Evolutionary conservation across 495 filamentous ascomycete genomes (phyloP).

Genomic region (Amniculicola lignicola): DNA sequence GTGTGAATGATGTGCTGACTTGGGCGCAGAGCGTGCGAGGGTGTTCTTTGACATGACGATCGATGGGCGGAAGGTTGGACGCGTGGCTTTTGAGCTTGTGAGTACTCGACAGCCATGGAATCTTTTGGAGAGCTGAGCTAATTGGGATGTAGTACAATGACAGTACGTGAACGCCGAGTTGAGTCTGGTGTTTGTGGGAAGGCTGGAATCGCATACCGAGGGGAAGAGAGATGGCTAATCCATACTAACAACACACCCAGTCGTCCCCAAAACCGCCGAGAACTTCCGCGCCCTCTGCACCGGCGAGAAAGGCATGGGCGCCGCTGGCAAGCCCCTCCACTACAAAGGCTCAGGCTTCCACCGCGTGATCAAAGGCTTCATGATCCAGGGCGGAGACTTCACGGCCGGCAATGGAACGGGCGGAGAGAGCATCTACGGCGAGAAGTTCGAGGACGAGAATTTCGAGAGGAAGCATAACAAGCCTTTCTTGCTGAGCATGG

Average conservation of each 20-base stretch:
- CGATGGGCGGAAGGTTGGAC: constrained; percentile 64
- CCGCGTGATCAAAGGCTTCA: constrained; percentile 96
- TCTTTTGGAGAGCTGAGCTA: neutral
- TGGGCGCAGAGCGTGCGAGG: constrained; percentile 53
- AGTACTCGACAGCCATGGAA: constrained; percentile 28
- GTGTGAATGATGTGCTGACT: neutral
- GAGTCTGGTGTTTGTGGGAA: too few relatives aligned
- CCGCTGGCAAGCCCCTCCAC: constrained; percentile 78
- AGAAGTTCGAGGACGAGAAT: constrained; percentile 97
- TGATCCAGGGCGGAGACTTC: constrained; percentile 99
- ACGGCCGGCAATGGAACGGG: constrained; percentile 88
- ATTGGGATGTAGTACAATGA: constrained; percentile 26
- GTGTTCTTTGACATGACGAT: constrained; percentile 91
- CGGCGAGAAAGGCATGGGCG: constrained; percentile 72
- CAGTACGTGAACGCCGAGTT: constrained; percentile 25
- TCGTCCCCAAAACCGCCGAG: constrained; percentile 71
- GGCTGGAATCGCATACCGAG: too few relatives aligned
- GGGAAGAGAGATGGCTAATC: too few relatives aligned
- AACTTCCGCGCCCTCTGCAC: constrained; percentile 98
- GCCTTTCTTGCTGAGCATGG: constrained; percentile 94
- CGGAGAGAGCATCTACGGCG: constrained; percentile 96
- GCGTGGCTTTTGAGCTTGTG: constrained; percentile 78
- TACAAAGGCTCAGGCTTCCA: constrained; percentile 94
- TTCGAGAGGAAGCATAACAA: constrained; percentile 91
- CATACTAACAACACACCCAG: constrained; percentile 43